Base-by-base conservation (phyloP, 192 early-diverging fungal genomes). In the Coemansia guatemalensis region DNA sequence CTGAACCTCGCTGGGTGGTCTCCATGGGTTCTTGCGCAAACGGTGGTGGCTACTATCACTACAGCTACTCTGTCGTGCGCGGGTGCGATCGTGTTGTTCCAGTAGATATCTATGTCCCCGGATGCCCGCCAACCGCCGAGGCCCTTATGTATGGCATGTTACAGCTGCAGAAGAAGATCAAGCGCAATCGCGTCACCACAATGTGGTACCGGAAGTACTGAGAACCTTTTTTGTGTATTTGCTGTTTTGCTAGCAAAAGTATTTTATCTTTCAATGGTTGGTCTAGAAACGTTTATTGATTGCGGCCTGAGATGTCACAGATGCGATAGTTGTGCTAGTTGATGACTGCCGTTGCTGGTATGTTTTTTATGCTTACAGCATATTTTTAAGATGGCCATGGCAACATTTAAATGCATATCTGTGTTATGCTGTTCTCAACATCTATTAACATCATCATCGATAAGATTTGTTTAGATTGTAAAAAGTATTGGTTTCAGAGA, bases 1-100 rank as follows among this genome's bases (percentile, higher is more conserved):
- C 96, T 29, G 93, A 96, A 76, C 96, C 96, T 53, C 89, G 95
- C 56, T 98, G 96, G 96, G 96, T 98, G 20, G 94, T 98, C 58
- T 96, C 94, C n/a, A 98, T 98, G 96, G 96, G 96, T 41, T 91
- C 89, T 56, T 98, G 90, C 61, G 94, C 96, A 32, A 96, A 96
- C 75, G 94, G 94, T 66, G 96, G 96, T 62, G 96, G 96, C 55
- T 98, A 98, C 85, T 98, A 98, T 82, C 96, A 98, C 83, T 98
- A 98, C 85, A 93, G 90, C 49, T 96, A 96, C 77, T 87, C 91
- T 62, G 95, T 96, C 48, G 96, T 98, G 48, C 87, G 96, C 53
- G 94, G 96, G 65, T 98, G 96, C 74, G 96, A 98, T 64, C 88
- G 96, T 20, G 89, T 98, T 75, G 91, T 98, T 11, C 96, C 96